Conservation (phyloP, 2,329 filamentous ascomycete species). For the Chalaropsis thielavioides region DNA sequence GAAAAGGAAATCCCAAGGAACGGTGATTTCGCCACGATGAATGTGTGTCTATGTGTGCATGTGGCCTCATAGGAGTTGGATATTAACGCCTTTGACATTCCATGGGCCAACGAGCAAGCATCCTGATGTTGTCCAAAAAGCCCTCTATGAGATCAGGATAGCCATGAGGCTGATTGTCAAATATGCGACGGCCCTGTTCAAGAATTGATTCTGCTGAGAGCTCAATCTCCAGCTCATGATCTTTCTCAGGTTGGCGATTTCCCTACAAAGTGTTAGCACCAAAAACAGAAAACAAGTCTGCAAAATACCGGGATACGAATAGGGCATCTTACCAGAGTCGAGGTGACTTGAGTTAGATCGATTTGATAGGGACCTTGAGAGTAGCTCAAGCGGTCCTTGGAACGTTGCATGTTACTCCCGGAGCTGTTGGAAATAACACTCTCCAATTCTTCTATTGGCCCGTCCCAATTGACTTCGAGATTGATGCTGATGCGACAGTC, state of each 20-base stretch:
- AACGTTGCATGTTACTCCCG: slow-evolving; percentile 32
- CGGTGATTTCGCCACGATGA: background rate
- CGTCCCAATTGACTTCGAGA: slow-evolving; percentile 78
- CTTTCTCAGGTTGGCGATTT: slow-evolving; percentile 38
- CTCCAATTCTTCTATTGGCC: slow-evolving; percentile 45
- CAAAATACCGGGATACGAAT: background rate
- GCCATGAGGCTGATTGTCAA: slow-evolving; percentile 38
- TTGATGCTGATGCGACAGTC: slow-evolving; percentile 93
- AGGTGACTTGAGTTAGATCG: slow-evolving; percentile 81
- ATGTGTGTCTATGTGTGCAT: background rate
- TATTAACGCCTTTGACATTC: background rate
- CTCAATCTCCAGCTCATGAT: slow-evolving; percentile 73
- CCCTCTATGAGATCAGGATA: slow-evolving; percentile 57
- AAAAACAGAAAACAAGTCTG: background rate
- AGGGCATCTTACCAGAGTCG: slow-evolving; percentile 27
- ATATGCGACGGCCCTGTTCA: slow-evolving; percentile 47
- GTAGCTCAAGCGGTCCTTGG: slow-evolving; percentile 87
- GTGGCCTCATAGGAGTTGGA: background rate
- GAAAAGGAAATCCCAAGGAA: background rate
- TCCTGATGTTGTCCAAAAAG: slow-evolving; percentile 57
- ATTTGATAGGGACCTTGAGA: slow-evolving; percentile 76
- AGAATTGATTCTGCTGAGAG: slow-evolving; percentile 48
- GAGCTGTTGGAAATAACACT: slow-evolving; percentile 23
- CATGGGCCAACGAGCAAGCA: slow-evolving; percentile 32
- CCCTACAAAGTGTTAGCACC: slow-evolving; percentile 23